Conservation (phyloP, 768 basidiomycete species). For the Hypholoma fasciculare region DNA sequence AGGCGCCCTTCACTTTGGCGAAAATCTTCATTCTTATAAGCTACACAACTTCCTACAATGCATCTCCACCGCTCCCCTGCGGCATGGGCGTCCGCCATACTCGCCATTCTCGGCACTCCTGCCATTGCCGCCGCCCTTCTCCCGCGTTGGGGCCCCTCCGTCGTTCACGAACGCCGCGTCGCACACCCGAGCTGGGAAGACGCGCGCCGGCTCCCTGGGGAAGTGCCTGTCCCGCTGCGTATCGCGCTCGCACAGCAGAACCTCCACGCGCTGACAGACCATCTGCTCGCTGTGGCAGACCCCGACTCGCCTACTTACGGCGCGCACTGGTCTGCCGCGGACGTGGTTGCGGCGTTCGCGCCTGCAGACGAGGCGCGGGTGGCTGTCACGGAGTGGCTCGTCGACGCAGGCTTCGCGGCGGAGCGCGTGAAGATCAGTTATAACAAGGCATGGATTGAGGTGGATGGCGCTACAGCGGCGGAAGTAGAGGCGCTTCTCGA, state of each 20-base stretch:
- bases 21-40: neutral
- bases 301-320: slow-evolving; percentile 50
- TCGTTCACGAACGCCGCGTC: slow-evolving; percentile 29
- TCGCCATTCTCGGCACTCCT: neutral
- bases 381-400: slow-evolving; percentile 43
- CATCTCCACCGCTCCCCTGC: neutral
- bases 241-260: slow-evolving; percentile 50
- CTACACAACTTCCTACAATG: neutral
- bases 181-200: slow-evolving; percentile 13
- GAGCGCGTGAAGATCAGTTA: slow-evolving; percentile 36
- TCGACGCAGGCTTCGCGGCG: slow-evolving; percentile 36
- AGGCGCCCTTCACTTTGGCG: neutral
- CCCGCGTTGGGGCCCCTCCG: slow-evolving; percentile 11
- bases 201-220: slow-evolving; percentile 20
- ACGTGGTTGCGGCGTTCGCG: slow-evolving; percentile 45
- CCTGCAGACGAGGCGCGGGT: slow-evolving; percentile 39
- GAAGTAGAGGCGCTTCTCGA: slow-evolving; percentile 42
- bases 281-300: slow-evolving; percentile 46
- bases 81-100: neutral
- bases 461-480: slow-evolving; percentile 37
- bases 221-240: slow-evolving; percentile 35
- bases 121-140: slow-evolving; percentile 5
- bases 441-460: slow-evolving; percentile 41
- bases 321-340: slow-evolving; percentile 45
- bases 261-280: slow-evolving; percentile 39